Evolutionary conservation across 345 rosid genomes (phyloP).

Genomic region (Hypericum perforatum): DNA sequence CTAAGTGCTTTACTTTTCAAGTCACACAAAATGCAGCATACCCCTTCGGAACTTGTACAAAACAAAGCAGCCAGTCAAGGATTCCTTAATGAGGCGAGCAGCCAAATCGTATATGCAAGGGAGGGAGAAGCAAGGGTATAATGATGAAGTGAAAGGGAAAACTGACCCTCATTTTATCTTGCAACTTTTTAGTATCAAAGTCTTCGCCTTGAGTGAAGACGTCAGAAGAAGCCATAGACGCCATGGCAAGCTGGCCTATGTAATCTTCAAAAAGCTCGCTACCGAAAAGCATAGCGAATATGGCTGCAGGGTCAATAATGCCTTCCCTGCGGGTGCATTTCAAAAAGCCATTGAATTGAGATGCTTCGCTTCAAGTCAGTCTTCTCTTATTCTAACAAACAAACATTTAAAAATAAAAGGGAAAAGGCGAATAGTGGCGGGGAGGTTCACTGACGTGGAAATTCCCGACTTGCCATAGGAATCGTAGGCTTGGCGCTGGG

Average conservation of each 20-base stretch:
- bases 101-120: background rate
- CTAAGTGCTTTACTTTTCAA: too few relatives aligned
- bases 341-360: conserved; percentile 11
- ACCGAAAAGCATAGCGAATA: conserved; percentile 97
- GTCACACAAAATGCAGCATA: too few relatives aligned
- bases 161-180: conserved; percentile 82
- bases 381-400: background rate
- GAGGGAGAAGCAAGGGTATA: background rate
- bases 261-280: conserved; percentile 95
- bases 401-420: conserved; percentile 3
- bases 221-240: conserved; percentile 96
- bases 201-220: conserved; percentile 74
- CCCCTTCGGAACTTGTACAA: too few relatives aligned
- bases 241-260: conserved; percentile 97
- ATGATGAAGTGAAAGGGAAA: conserved; percentile 2
- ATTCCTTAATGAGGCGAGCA: too few relatives aligned
- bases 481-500: conserved; percentile 94
- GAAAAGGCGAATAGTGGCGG: background rate
- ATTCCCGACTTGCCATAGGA: conserved; percentile 86
- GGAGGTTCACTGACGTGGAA: conserved; percentile 56
- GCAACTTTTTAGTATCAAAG: conserved; percentile 71
- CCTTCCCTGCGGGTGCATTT: conserved; percentile 53
- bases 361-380: too few relatives aligned
- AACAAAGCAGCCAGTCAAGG: too few relatives aligned
- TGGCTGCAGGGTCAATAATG: conserved; percentile 88